Percentiles rank a stretch among this genome's conserved stretches.
phyloP scores from a whole-genome alignment of 345 rosid genomes.

The Pelargonium nanum region DNA sequence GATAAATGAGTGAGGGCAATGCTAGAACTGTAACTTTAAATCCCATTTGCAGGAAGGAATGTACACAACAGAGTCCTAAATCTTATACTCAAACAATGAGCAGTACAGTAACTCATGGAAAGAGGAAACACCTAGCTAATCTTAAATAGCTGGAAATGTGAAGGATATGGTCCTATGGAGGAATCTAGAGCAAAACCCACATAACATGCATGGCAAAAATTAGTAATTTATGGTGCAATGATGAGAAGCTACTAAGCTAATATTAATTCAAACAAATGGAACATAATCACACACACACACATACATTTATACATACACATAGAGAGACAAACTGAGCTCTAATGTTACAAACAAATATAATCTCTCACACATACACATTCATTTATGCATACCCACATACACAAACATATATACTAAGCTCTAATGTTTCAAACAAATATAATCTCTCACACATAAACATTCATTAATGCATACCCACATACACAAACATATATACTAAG shows the following conservation, averaged over 20 bases:
- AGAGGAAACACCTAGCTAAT: background rate
- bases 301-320: too few relatives aligned
- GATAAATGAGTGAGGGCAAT: background rate
- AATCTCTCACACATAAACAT: too few relatives aligned
- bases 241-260: background rate
- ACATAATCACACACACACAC: background rate
- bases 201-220: too few relatives aligned
- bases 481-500: too few relatives aligned
- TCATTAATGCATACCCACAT: too few relatives aligned
- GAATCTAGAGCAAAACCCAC: background rate
- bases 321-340: too few relatives aligned
- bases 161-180: background rate
- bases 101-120: too few relatives aligned
- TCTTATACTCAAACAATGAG: too few relatives aligned
- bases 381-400: background rate
- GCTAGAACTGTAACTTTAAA: background rate
- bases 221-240: background rate
- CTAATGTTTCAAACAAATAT: background rate
- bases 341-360: too few relatives aligned
- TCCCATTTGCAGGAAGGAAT: background rate
- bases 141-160: too few relatives aligned
- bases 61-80: too few relatives aligned
- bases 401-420: background rate
- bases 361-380: too few relatives aligned
- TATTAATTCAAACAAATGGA: background rate